Evolutionary conservation across 1,284 basidiomycete species (phyloP).

Genomic region (Boletus mariae): DNA sequence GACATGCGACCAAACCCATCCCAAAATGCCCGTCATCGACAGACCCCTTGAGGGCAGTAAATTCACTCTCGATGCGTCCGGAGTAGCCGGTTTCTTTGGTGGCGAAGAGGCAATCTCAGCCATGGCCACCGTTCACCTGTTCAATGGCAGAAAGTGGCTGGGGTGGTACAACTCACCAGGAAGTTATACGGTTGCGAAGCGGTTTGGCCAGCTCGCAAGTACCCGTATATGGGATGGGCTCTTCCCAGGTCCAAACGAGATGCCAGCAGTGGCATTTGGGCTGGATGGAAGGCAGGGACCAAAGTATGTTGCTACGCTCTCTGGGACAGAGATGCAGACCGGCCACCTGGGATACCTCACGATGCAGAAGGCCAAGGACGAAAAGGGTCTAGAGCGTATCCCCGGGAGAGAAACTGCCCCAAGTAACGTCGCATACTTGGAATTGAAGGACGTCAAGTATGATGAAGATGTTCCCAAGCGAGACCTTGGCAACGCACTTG

Average conservation of each 20-base stretch:
- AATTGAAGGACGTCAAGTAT: constrained; percentile 24
- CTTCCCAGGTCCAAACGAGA: constrained; percentile 31
- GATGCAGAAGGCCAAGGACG: constrained; percentile 15
- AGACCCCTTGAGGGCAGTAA: constrained; percentile 6
- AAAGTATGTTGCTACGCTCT: constrained; percentile 22
- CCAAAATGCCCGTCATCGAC: constrained; percentile 11
- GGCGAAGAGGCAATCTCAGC: constrained; percentile 36
- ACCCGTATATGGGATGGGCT: constrained; percentile 33
- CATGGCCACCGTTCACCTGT: constrained; percentile 33
- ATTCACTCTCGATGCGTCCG: constrained; percentile 28
- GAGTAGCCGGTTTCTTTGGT: constrained; percentile 30
- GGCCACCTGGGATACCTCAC: constrained; percentile 31
- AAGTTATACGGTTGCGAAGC: constrained; percentile 28
- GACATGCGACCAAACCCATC: not conserved
- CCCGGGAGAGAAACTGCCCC: constrained; percentile 21
- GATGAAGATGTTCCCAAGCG: constrained; percentile 6
- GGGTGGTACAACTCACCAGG: constrained; percentile 37
- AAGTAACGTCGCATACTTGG: constrained; percentile 16
- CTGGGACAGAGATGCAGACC: constrained; percentile 27
- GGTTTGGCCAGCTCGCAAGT: constrained; percentile 25
- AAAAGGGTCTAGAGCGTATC: not conserved
- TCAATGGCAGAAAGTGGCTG: constrained; percentile 27
- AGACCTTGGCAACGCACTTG: constrained; percentile 4
- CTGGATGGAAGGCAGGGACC: constrained; percentile 30
- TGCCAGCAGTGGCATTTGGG: constrained; percentile 27